These are phyloP conservation scores for Chlorophyllum brunneum DNA, from an alignment of 768 basidiomycete species.

Conservation along the genomic window DNA sequence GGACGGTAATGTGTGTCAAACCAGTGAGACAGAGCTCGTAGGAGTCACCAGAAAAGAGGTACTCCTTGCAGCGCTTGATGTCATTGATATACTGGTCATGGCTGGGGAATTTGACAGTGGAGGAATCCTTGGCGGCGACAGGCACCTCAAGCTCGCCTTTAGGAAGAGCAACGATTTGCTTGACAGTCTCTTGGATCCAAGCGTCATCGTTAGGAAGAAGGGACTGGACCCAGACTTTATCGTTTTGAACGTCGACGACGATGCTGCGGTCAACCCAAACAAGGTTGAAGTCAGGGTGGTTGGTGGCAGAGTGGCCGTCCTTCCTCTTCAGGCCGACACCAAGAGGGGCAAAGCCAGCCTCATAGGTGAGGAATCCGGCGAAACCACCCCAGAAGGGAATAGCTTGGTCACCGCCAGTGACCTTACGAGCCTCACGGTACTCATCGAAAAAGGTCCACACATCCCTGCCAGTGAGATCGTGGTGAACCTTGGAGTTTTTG, in stretches of 20 bases:
- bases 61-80: constrained; percentile 74
- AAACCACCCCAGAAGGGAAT: constrained; percentile 85
- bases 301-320: constrained; percentile 17
- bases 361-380: constrained; percentile 76
- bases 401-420: constrained; percentile 42
- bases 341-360: constrained; percentile 63
- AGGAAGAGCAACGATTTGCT: background rate
- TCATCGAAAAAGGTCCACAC: constrained; percentile 73
- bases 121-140: background rate
- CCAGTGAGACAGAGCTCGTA: constrained; percentile 93
- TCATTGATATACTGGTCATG: constrained; percentile 58
- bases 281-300: constrained; percentile 70
- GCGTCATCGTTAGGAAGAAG: constrained; percentile 49
- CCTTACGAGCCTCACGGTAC: constrained; percentile 59
- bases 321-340: constrained; percentile 35
- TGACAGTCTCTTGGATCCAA: constrained; percentile 54
- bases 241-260: constrained; percentile 54
- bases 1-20: constrained; percentile 54
- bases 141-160: background rate
- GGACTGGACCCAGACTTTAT: constrained; percentile 60
- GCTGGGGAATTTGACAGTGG: constrained; percentile 48
- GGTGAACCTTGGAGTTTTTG: constrained; percentile 34
- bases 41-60: constrained; percentile 79
- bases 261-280: constrained; percentile 78
- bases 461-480: constrained; percentile 40